Conservation (phyloP, 371 early-diverging fungal species). For the Apophysomyces elegans region DNA sequence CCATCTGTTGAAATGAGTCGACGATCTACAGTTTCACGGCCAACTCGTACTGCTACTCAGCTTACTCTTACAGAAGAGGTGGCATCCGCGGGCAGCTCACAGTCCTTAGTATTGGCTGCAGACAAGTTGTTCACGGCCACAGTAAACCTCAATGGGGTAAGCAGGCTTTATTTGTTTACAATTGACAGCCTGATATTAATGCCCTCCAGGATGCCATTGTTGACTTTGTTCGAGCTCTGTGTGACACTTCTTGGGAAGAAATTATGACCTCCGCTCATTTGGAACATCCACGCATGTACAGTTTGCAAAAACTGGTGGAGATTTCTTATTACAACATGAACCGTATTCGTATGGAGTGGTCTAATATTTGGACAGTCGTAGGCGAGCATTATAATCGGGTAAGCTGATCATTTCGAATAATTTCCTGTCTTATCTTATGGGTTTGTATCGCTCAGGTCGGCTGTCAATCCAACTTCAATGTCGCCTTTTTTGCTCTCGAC, state of each 20-base stretch:
- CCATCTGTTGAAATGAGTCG: conserved; percentile 38
- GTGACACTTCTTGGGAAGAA: conserved; percentile 89
- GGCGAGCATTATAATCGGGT: conserved; percentile 89
- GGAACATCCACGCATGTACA: conserved; percentile 83
- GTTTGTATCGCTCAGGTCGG: conserved; percentile 59
- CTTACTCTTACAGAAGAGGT: conserved; percentile 55
- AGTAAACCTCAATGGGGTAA: conserved; percentile 54
- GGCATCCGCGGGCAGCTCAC: conserved; percentile 60
- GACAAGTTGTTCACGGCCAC: conserved; percentile 83
- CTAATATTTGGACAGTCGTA: conserved; percentile 91
- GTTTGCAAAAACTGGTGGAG: conserved; percentile 90
- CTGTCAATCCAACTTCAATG: conserved; percentile 84
- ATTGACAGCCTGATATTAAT: no score
- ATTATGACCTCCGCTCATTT: conserved; percentile 70
- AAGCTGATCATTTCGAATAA: neutral
- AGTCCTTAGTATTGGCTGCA: conserved; percentile 73
- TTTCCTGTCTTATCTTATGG: no score
- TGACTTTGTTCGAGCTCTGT: conserved; percentile 88
- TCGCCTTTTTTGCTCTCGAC: conserved; percentile 91
- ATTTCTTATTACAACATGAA: conserved; percentile 97
- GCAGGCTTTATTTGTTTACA: neutral
- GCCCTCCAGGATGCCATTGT: conserved; percentile 68
- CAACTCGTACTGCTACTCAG: conserved; percentile 38
- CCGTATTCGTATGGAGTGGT: conserved; percentile 97
- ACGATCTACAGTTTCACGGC: conserved; percentile 31